phyloP scores from a whole-genome alignment of 2,329 filamentous ascomycete genomes.

The Talaromyces albobiverticillius region DNA sequence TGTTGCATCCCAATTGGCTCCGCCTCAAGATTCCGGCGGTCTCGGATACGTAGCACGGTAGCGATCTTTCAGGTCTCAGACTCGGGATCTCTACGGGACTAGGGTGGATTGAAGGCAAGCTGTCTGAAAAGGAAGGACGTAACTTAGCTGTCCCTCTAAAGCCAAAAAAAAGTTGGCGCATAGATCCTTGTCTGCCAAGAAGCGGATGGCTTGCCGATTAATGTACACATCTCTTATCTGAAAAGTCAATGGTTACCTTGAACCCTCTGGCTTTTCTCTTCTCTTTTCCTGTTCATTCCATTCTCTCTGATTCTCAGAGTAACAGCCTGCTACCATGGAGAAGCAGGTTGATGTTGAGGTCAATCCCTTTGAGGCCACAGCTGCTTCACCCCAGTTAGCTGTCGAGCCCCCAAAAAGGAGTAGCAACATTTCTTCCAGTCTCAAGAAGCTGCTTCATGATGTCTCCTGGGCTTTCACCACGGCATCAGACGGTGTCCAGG shows the following conservation, averaged over 20 bases:
- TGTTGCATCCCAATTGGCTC: slow-evolving; percentile 4
- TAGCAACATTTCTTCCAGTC: slow-evolving; percentile 6
- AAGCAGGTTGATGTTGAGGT: slow-evolving; percentile 8
- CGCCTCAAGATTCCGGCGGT: not conserved
- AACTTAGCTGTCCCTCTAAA: not conserved
- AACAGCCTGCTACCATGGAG: slow-evolving; percentile 9
- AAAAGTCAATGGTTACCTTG: too few species aligned
- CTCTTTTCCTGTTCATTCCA: not conserved
- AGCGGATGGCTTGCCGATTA: not conserved
- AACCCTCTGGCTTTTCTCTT: too few species aligned
- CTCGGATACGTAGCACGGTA: not conserved
- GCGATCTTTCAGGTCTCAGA: not conserved
- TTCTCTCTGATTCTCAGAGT: not conserved
- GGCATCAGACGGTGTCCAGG: slow-evolving; percentile 18
- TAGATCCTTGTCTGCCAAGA: not conserved
- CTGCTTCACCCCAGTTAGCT: not conserved
- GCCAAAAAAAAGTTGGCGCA: not conserved
- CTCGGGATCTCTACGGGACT: not conserved
- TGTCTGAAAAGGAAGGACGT: not conserved
- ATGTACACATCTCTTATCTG: not conserved
- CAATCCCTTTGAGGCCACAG: not conserved
- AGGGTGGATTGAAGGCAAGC: not conserved
- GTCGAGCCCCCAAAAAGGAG: slow-evolving; percentile 1
- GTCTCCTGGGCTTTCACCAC: slow-evolving; percentile 12
- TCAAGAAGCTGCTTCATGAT: slow-evolving; percentile 12